A percentile compares a stretch with the other conserved stretches of the same genome.
These are phyloP conservation scores for Trichosanthes cucumerina DNA, from an alignment of 306 rosid species.

Conservation along the genomic window DNA sequence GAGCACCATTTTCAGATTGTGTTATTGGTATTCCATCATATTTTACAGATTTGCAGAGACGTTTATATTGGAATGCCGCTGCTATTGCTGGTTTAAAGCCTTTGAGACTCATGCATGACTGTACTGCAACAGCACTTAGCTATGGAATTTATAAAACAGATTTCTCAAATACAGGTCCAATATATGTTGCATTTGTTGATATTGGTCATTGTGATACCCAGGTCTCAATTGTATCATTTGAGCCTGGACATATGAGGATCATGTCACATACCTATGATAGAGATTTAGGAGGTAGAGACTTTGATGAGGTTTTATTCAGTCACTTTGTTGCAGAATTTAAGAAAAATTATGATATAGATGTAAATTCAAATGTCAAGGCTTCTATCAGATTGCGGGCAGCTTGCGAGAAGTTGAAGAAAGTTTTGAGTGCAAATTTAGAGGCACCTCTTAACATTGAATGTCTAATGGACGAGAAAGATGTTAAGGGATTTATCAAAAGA, in stretches of 20 bases:
- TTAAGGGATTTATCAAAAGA: conserved; percentile 75
- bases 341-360: conserved; percentile 54
- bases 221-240: conserved; percentile 59
- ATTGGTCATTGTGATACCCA: conserved; percentile 86
- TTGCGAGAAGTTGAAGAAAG: conserved; percentile 92
- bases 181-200: conserved; percentile 61
- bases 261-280: conserved; percentile 61
- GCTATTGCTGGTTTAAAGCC: conserved; percentile 77
- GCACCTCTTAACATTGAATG: conserved; percentile 95
- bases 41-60: conserved; percentile 78
- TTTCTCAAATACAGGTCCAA: conserved; percentile 26
- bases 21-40: conserved; percentile 87
- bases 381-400: conserved; percentile 65
- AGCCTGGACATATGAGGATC: conserved; percentile 54
- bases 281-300: conserved; percentile 73
- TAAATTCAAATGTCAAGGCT: conserved; percentile 62
- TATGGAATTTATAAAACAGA: conserved; percentile 75
- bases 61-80: conserved; percentile 73
- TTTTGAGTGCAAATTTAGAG: conserved; percentile 89
- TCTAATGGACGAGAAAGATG: conserved; percentile 97
- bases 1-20: conserved; percentile 57
- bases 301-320: conserved; percentile 61
- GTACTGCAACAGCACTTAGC: conserved; percentile 92
- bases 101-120: conserved; percentile 81
- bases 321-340: conserved; percentile 59